Evolutionary conservation across 352 stramenopile genomes (phyloP), one percentile per base, ranked within the genome.

Genomic region (Pythium scleroteichum): DNA sequence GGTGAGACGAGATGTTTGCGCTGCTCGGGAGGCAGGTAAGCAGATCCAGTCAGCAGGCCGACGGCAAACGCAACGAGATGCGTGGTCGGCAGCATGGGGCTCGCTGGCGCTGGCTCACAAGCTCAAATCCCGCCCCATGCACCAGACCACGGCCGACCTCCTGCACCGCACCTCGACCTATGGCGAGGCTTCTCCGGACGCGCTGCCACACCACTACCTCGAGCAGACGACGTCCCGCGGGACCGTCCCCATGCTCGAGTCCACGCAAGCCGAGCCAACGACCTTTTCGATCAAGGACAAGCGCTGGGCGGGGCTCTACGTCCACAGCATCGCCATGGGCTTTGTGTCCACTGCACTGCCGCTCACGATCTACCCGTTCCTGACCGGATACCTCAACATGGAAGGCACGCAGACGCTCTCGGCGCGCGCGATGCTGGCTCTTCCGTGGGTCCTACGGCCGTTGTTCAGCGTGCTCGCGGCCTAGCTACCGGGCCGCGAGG

Each of bases 381-480:
- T 89, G 26, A 82, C 60, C 5, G 80, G 71, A 60, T 79, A 87
- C 50, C 64, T 88, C 45, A 82, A 84, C 49, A 84, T 85, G 73
- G 71, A 87, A 69, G 73, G 74, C 53, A 81, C 75, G 14, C 73
- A 84, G 54, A 75, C 73, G 3, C 46, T 80, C 22, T 85, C 76
- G 44, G 73, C 74, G 6, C 66, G 69, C 10, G 66, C 69, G 42
- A 42, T 87, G 45, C 49, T 88, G n/a, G 71, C 68, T 10, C 52
- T 86, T 4, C 75, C 76, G 14, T 88, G 74, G 76, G 63, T 64
- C 14, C 62, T 83, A 45, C 82, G 83, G 58, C 72, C 75, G 6
- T 39, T 85, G 29, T 69, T 82, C 39, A 40, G 53, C 23, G 45
- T 86, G 33, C 49, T 74, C 26, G 64, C 68, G 17, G 65, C 77